Evolutionary conservation across 1,284 basidiomycete species (phyloP).

Genomic region (Peniophora sp.): DNA sequence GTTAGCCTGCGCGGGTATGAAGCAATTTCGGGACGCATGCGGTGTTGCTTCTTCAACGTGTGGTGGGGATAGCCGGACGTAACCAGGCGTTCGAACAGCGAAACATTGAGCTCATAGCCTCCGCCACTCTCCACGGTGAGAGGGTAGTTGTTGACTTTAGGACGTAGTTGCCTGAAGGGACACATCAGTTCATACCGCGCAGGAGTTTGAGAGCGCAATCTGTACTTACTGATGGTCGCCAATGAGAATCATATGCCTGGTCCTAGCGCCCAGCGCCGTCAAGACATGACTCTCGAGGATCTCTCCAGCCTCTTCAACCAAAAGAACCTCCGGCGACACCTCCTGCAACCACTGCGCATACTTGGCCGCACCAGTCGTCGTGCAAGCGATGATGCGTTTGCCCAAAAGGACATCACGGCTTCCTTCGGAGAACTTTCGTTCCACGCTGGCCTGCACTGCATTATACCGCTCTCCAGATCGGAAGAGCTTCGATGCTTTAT

Average conservation of each 20-base stretch:
- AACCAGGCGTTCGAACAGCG: constrained; percentile 60
- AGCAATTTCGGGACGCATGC: constrained; percentile 67
- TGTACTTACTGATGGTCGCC: constrained; percentile 58
- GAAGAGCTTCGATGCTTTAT: constrained; percentile 27
- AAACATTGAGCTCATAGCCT: constrained; percentile 54
- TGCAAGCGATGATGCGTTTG: constrained; percentile 59
- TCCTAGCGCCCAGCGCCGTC: constrained; percentile 39
- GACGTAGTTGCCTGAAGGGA: constrained; percentile 50
- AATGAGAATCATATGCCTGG: constrained; percentile 52
- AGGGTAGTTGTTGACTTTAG: constrained; percentile 55
- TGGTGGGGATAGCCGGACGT: constrained; percentile 51
- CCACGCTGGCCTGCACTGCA: constrained; percentile 25
- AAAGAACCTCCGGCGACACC: constrained; percentile 39
- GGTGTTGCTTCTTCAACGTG: constrained; percentile 47
- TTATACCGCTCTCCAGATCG: constrained; percentile 34
- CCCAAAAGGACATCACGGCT: constrained; percentile 26
- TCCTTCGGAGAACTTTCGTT: constrained; percentile 27
- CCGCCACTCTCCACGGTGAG: constrained; percentile 61
- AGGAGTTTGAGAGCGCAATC: not conserved
- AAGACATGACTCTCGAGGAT: constrained; percentile 61
- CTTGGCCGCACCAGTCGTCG: constrained; percentile 61
- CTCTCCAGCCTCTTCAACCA: constrained; percentile 67
- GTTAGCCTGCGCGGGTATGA: constrained; percentile 54
- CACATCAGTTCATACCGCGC: not conserved
- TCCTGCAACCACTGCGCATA: constrained; percentile 37